Evolutionary conservation across 192 early-diverging fungal species (phyloP), one percentile per base, ranked within the genome.

Genomic region (Thamnidium elegans): DNA sequence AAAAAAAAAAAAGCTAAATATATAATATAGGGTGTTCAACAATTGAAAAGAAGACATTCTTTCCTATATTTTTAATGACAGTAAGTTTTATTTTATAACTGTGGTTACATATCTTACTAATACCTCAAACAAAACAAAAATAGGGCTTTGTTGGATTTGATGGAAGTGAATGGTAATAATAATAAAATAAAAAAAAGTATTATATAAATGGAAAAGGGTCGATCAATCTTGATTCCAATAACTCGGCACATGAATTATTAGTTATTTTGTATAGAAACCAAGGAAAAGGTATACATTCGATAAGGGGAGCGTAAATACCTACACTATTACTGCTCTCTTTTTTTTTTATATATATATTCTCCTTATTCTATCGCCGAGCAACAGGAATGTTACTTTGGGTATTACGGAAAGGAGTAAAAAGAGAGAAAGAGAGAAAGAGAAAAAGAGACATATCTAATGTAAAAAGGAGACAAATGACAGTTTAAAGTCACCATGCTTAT

Each of bases 41-140:
- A 46, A 87, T 92, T 4, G 95, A 99, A 66, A 99, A 96, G 81
- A 99, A 99, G 78, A 63, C 76, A 9, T 96, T 86, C 73, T 98
- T 94, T 70, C 92, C 90, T 32, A 78, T 98, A 39, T 98, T 99
- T 68, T 74, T 97, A 55, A 79, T 94, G 65, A 91, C 89, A 46
- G 92, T 70, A 70, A 70, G 69, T 51, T n/a, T 9, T 9, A 14
- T 45, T 58, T 0, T 45, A 31, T 39, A 44, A 31, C 14, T 19
- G 46, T 43, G 26, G 7, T 20, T 44, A 26, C 3, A 26, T 26
- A 26, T 26, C 3, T 26, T 26, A 26, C 26, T 26, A 26, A 26
- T 26, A 26, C 26, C 3, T 26, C 1, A 3, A 9, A 43, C n/a
- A n/a, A n/a, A n/a, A n/a, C n/a, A 30, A n/a, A 51, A 54, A 17